Conservation (phyloP, 306 rosid species). For the Cucurbita maxima region DNA sequence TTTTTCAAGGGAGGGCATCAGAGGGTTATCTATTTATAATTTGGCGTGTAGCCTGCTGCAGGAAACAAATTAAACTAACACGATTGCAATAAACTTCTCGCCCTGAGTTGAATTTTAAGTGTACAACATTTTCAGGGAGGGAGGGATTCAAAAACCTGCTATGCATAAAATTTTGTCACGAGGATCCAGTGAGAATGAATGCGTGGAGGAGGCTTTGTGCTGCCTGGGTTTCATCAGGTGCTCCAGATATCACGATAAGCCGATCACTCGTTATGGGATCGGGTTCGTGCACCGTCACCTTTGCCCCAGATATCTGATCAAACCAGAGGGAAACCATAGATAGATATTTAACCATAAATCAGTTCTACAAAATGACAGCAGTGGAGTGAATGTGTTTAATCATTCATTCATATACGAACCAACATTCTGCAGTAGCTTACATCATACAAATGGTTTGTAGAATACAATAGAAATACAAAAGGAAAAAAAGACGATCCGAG, state of each 20-base stretch:
- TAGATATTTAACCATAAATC: background rate
- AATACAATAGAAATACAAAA: background rate
- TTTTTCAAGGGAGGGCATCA: background rate
- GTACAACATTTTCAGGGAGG: background rate
- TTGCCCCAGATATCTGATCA: constrained; percentile 85
- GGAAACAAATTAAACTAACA: background rate
- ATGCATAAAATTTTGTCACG: constrained; percentile 17
- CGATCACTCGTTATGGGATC: constrained; percentile 58
- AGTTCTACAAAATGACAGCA: background rate
- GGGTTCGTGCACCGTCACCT: constrained; percentile 66
- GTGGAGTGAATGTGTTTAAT: background rate
- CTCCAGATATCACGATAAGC: constrained; percentile 70
- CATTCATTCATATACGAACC: background rate
- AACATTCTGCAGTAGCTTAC: background rate
- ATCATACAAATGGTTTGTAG: background rate
- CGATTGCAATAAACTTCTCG: background rate
- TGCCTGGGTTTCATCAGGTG: constrained; percentile 94
- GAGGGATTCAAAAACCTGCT: background rate
- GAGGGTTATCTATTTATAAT: background rate
- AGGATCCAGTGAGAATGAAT: constrained; percentile 80
- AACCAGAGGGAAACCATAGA: background rate
- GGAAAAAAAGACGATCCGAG: no score
- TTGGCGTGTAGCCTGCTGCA: background rate
- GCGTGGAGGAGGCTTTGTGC: constrained; percentile 96
- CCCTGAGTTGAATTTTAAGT: background rate